These are phyloP conservation scores for Collybiopsis confluens DNA, from an alignment of 768 basidiomycete genomes.

Conservation along the genomic window DNA sequence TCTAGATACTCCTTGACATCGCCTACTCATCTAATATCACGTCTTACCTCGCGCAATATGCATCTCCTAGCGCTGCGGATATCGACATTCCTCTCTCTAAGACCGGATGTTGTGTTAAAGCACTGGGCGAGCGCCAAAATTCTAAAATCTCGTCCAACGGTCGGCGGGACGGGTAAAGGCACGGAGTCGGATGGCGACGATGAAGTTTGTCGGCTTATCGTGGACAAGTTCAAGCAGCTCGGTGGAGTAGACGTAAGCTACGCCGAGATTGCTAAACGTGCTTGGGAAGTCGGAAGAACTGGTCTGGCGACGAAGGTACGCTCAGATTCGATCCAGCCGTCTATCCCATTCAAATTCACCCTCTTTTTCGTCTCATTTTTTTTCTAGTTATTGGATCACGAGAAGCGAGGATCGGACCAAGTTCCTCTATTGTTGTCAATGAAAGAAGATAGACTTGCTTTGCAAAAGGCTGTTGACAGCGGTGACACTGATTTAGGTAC, in stretches of 20 bases:
- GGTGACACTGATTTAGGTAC: slow-evolving; percentile 93
- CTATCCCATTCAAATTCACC: too few species aligned
- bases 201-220: slow-evolving; percentile 76
- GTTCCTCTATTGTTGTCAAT: slow-evolving; percentile 90
- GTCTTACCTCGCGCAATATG: slow-evolving; percentile 81
- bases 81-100: slow-evolving; percentile 76
- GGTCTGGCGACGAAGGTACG: slow-evolving; percentile 80
- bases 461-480: slow-evolving; percentile 88
- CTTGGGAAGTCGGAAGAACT: slow-evolving; percentile 84
- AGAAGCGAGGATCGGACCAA: slow-evolving; percentile 83
- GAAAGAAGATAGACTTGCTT: slow-evolving; percentile 89
- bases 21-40: slow-evolving; percentile 73
- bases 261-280: slow-evolving; percentile 90
- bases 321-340: too few species aligned
- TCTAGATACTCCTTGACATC: slow-evolving; percentile 77
- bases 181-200: slow-evolving; percentile 65
- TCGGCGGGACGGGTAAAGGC: slow-evolving; percentile 48
- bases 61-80: slow-evolving; percentile 92
- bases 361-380: too few species aligned
- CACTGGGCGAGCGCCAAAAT: slow-evolving; percentile 98
- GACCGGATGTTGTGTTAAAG: slow-evolving; percentile 82
- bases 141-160: slow-evolving; percentile 57
- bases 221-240: slow-evolving; percentile 83
- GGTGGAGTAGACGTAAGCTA: slow-evolving; percentile 82
- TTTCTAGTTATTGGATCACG: slow-evolving; percentile 79